phyloP scores from a whole-genome alignment of 2,329 filamentous ascomycete genomes.

The Hansfordia pulvinata region DNA sequence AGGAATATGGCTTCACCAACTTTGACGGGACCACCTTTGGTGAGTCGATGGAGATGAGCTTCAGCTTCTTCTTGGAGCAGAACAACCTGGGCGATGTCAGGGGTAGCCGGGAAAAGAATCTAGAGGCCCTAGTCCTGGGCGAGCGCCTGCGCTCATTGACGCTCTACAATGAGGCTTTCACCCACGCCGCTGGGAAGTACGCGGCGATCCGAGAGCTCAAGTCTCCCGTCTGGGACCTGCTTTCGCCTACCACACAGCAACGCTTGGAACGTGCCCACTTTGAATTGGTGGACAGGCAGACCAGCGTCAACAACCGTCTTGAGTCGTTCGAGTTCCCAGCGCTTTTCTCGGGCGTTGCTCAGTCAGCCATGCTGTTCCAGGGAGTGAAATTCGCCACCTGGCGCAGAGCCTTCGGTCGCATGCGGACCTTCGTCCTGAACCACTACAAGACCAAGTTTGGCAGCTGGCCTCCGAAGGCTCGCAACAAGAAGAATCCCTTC shows the following conservation, averaged over 20 bases:
- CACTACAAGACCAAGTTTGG: constrained; percentile 49
- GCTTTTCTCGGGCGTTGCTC: constrained; percentile 77
- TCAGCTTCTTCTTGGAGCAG: constrained; percentile 65
- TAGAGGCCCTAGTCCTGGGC: constrained; percentile 79
- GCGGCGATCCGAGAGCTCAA: constrained; percentile 54
- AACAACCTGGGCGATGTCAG: constrained; percentile 67
- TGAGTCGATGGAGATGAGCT: constrained; percentile 47
- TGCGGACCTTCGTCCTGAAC: constrained; percentile 58
- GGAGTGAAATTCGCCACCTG: constrained; percentile 73
- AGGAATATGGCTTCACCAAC: constrained; percentile 43
- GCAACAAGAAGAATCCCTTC: constrained; percentile 82
- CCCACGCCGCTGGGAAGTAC: constrained; percentile 82
- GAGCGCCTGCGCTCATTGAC: constrained; percentile 72
- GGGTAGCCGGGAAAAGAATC: constrained; percentile 70
- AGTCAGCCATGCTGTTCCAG: constrained; percentile 68
- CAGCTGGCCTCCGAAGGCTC: constrained; percentile 82
- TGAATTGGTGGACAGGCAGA: constrained; percentile 61
- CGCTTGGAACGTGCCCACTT: constrained; percentile 72
- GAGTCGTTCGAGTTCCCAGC: constrained; percentile 85
- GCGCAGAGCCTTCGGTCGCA: constrained; percentile 60
- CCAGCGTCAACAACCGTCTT: constrained; percentile 58
- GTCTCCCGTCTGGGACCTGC: constrained; percentile 53
- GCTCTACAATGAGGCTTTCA: constrained; percentile 83
- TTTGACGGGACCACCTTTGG: constrained; percentile 45
- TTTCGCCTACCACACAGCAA: constrained; percentile 59